These are phyloP conservation scores for Acidomyces sp. DNA, from an alignment of 495 filamentous ascomycete genomes.

Conservation along the genomic window DNA sequence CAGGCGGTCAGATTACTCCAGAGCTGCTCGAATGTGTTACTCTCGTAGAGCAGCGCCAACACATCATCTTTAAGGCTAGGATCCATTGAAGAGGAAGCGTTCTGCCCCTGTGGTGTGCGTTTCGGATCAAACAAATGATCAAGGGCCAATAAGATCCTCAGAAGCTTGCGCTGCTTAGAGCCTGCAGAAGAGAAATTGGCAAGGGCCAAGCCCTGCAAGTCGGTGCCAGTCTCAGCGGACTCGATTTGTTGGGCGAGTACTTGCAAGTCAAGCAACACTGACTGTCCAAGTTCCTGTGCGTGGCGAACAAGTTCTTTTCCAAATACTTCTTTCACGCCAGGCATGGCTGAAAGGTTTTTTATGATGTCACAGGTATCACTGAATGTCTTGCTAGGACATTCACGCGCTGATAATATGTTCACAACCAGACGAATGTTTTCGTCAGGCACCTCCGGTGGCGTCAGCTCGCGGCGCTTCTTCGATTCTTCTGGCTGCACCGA, in stretches of 20 bases:
- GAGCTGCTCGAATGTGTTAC: slow-evolving; percentile 71
- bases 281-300: slow-evolving; percentile 68
- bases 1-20: slow-evolving; percentile 94
- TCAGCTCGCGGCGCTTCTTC: slow-evolving; percentile 61
- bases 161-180: slow-evolving; percentile 88
- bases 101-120: slow-evolving; percentile 5
- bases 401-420: slow-evolving; percentile 86
- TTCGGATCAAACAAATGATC: slow-evolving; percentile 81
- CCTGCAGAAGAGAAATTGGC: slow-evolving; percentile 91
- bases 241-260: slow-evolving; percentile 80
- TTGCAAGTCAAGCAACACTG: slow-evolving; percentile 71
- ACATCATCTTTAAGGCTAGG: slow-evolving; percentile 59
- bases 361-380: slow-evolving; percentile 92
- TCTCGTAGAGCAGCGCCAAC: slow-evolving; percentile 75
- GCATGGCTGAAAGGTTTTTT: slow-evolving; percentile 89
- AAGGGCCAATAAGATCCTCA: slow-evolving; percentile 85
- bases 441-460: slow-evolving; percentile 77
- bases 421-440: slow-evolving; percentile 84
- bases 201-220: slow-evolving; percentile 86
- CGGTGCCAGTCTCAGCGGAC: slow-evolving; percentile 73
- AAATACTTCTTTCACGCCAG: slow-evolving; percentile 79
- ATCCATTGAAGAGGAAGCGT: slow-evolving; percentile 33
- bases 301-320: slow-evolving; percentile 79
- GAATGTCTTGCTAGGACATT: slow-evolving; percentile 95
- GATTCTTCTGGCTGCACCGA: too few relatives aligned